phyloP scores from a whole-genome alignment of 345 rosid species.

The Crucihimalaya himalaica region DNA sequence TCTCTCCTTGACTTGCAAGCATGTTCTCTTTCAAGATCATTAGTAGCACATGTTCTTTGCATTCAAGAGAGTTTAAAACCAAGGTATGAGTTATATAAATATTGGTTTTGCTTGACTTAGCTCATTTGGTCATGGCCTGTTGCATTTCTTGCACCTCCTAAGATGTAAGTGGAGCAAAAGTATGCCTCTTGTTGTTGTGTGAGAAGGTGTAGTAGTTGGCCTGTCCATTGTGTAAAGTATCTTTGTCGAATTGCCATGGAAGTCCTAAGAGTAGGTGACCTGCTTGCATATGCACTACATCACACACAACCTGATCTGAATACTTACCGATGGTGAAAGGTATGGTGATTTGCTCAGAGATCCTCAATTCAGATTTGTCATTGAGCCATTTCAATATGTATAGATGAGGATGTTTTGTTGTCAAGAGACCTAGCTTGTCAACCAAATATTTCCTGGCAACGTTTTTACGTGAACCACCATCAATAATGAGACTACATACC shows the following conservation, averaged over 20 bases:
- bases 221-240: background rate
- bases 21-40: background rate
- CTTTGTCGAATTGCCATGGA: background rate
- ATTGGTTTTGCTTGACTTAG: background rate
- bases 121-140: accelerated
- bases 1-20: background rate
- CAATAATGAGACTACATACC: background rate
- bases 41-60: background rate
- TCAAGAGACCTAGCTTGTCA: background rate
- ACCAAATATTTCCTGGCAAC: background rate
- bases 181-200: background rate
- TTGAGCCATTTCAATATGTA: background rate
- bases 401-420: background rate
- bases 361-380: background rate
- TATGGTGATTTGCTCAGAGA: background rate
- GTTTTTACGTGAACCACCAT: background rate
- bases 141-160: background rate
- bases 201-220: background rate
- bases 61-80: background rate
- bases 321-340: background rate
- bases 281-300: background rate
- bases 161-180: background rate
- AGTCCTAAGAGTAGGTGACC: background rate
- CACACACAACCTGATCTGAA: background rate
- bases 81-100: background rate